Base-by-base conservation (phyloP, 352 stramenopile species). In the Aphanomyces stellatus region DNA sequence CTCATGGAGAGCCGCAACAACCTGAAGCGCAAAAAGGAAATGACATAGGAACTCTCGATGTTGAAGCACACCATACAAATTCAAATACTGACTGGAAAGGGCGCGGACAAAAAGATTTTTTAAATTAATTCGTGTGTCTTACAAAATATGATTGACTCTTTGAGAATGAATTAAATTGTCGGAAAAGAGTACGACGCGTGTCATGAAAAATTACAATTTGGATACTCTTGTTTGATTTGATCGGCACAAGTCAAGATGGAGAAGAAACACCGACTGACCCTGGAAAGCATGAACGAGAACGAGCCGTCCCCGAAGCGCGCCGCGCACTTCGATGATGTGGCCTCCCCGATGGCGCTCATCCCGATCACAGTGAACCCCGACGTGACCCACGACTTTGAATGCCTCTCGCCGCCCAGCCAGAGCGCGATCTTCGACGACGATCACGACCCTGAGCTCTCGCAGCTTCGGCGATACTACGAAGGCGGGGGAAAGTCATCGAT, bases 1-100 rank as follows among this genome's bases (percentile, higher is more conserved):
- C 77, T 74, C 42, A 94, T 94, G 86, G 80, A 94, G 65, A 93
- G 84, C 68, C 83, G 86, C 62, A 88, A 94, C 71, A 94, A 92
- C 67, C 74, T 94, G 64, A 94, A 94, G 69, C 84, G 86, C 41
- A 94, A 94, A 43, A 67, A 67, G 4, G 60, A 67, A 59, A 51
- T 33, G n/a, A 51, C 40, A 24, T 59, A 66, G 37, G n/a, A n/a
- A n/a, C 37, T 43, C 8, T 8, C 17, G 25, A 51, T 22, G 42
- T 51, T 51, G 42, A 51, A 51, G 13, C 25, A 22, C 6, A 8
- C 42, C 7, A 51, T 51, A 51, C 42, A 51, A 51, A 51, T 22
- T n/a, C n/a, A n/a, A n/a, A n/a, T n/a, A n/a, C n/a, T n/a, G n/a
- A n/a, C n/a, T n/a, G n/a, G n/a, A 51, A 51, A 51, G 25, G 13